Base-by-base conservation (phyloP, 2,329 filamentous ascomycete genomes). In the Sporothrix inflata region DNA sequence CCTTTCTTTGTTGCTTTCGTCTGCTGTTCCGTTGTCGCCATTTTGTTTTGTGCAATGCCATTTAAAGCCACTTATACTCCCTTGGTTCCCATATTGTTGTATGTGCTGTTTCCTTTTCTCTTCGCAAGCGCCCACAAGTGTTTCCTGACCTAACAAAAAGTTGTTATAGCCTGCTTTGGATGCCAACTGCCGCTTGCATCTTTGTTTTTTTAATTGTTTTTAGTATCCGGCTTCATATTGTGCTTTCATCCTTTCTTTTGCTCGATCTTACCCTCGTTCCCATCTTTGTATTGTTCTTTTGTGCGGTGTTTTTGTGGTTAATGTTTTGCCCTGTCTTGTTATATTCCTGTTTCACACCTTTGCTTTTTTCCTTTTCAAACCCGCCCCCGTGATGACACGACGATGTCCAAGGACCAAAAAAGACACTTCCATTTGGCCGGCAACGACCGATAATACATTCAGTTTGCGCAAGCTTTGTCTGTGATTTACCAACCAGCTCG, bases 371-470 rank as follows among this genome's bases (percentile, higher is more conserved):
- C 49, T 34, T 14, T 57, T 61, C 45, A 38, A 19, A 45, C 51
- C 69, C 40, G 73, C 19, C 57, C n/a, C 60, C 60, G 27, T 45
- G 38, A 76, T 63, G 74, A 74, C 57, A 74, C 69, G 71, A 75
- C 70, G 53, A 70, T 55, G 61, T 68, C 69, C 69, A 61, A 69
- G 72, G 51, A 73, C 61, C 67, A 47, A 74, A 74, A 74, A 75
- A 76, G 73, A 74, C 71, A 42, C 71, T 70, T 72, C 67, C 68
- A 72, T 70, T 70, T 73, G 76, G 75, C 74, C 75, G 75, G 75
- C 75, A 70, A 76, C 75, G 75, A 76, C 75, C 76, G 68, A 75
- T 74, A 74, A 73, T 74, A 74, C 67, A 75, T 45, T 69, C 12
- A 47, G 45, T 63, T 73, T 45, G 21, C 6, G 11, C 38, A 65